Evolutionary conservation across 2,329 filamentous ascomycete genomes (phyloP), one percentile per base, ranked within the genome.

Genomic region (Xylariaceae sp.): DNA sequence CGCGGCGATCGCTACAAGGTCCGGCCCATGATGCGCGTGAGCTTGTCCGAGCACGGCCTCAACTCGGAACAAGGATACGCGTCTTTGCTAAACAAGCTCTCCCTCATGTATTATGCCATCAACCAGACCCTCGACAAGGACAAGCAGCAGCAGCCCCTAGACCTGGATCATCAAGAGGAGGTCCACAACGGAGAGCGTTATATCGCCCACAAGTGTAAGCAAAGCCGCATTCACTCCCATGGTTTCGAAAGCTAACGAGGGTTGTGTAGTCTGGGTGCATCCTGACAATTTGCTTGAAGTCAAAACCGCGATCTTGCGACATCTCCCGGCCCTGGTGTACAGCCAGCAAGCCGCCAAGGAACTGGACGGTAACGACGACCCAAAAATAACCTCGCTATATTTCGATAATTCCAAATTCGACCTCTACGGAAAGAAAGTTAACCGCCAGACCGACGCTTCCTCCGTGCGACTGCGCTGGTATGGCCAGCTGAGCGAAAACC

Each of bases 231-330:
- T 34, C 24, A 39, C 17, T n/a, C 24, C 37, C 50, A 12, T 16
- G 33, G 24, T 28, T 12, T 60, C 61, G 70, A 8, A 33, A 36
- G 52, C 67, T 80, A 69, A 80, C 23, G 53, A 45, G 45, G 33
- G 6, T 50, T 54, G 19, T 53, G 6, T 53, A 90, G 87, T 96
- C 79, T 99, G 95, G 95, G 89, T 99, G 5, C 95, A 99, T 73
- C 85, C 87, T 28, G 95, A 99, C 69, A 98, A 99, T 75, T 81
- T 98, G 24, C 86, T 98, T 65, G 95, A 99, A 78, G 92, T 98
- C 73, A 97, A 98, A 82, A 98, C 95, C 4, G 87, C 92, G 69
- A 96, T 99, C 60, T 84, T 98, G 28, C 91, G 95, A 61, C 91
- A 91, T 56, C 83, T 99, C 19, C 95, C 95, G 1, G 87, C 96